These are phyloP conservation scores for Jaltomata sinuosa DNA, from an alignment of 257 asterid species.

Conservation along the genomic window DNA sequence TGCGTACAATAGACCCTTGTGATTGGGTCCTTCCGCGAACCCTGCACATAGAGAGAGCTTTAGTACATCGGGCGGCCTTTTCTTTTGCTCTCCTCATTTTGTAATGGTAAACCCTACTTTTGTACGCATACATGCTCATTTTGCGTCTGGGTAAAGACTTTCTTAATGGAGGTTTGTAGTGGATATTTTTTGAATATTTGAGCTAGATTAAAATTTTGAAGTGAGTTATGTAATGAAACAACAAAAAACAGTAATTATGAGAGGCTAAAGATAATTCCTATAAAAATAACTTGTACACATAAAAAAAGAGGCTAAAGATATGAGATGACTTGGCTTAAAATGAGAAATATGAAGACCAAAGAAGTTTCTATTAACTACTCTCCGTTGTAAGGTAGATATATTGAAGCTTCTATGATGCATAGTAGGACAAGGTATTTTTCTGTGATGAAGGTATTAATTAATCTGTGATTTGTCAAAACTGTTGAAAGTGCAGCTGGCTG, in stretches of 20 bases:
- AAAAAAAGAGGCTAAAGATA: not conserved
- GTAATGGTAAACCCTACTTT: not conserved
- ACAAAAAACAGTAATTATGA: not conserved
- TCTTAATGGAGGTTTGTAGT: not conserved
- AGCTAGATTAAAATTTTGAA: not conserved
- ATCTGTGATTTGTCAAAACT: not conserved
- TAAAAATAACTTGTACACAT: not conserved
- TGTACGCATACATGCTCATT: not conserved
- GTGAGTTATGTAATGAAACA: not conserved
- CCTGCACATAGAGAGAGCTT: too few species aligned
- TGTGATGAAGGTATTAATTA: not conserved
- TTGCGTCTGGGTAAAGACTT: not conserved
- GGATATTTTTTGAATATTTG: not conserved
- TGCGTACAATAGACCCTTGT: too few species aligned
- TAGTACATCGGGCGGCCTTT: not conserved
- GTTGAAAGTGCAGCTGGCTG: conserved; percentile 63
- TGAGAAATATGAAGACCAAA: not conserved
- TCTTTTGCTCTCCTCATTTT: not conserved
- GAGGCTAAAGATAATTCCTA: not conserved
- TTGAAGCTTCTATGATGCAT: not conserved
- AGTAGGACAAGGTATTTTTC: not conserved
- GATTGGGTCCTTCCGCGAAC: too few species aligned
- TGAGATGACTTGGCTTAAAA: not conserved
- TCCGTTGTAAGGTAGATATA: not conserved
- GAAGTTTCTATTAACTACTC: not conserved